These are phyloP conservation scores for Tulasnella sp. DNA, from an alignment of 768 basidiomycete species.

Conservation along the genomic window DNA sequence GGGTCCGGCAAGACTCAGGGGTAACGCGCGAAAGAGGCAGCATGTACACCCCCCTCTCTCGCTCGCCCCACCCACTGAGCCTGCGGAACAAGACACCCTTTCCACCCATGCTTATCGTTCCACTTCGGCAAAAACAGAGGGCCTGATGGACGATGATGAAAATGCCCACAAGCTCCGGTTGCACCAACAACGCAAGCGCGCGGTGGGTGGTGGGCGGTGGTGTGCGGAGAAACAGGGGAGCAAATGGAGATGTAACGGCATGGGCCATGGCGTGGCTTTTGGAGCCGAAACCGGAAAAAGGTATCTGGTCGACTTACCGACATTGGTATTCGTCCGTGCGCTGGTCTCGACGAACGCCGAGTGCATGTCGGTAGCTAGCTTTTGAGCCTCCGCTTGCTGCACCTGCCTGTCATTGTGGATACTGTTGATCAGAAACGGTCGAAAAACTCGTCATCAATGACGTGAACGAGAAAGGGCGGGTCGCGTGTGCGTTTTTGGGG, in stretches of 20 bases:
- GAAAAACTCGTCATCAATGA: constrained; percentile 11
- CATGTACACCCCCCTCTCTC: too few relatives aligned
- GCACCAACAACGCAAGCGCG: background rate
- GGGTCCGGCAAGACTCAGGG: too few relatives aligned
- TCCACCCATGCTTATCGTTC: background rate
- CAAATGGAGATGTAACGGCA: background rate
- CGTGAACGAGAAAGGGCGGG: constrained; percentile 38
- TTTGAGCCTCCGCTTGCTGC: constrained; percentile 68
- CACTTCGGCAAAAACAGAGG: background rate
- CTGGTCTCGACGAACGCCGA: constrained; percentile 88
- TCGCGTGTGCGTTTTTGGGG: constrained; percentile 35
- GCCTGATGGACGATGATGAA: background rate
- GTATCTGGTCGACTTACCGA: constrained; percentile 61
- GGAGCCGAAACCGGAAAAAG: background rate
- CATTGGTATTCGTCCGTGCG: constrained; percentile 83
- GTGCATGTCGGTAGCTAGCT: constrained; percentile 68
- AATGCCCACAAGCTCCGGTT: background rate
- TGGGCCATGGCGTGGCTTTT: background rate
- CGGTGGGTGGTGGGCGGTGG: background rate
- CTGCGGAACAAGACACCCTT: background rate
- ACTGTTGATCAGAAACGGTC: constrained; percentile 44
- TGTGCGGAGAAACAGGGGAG: constrained; percentile 4
- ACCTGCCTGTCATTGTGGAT: constrained; percentile 66
- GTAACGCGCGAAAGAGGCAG: too few relatives aligned
- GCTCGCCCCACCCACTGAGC: too few relatives aligned